Evolutionary conservation across 768 basidiomycete genomes (phyloP), one percentile per base, ranked within the genome.

Genomic region (Auricularia cornea): DNA sequence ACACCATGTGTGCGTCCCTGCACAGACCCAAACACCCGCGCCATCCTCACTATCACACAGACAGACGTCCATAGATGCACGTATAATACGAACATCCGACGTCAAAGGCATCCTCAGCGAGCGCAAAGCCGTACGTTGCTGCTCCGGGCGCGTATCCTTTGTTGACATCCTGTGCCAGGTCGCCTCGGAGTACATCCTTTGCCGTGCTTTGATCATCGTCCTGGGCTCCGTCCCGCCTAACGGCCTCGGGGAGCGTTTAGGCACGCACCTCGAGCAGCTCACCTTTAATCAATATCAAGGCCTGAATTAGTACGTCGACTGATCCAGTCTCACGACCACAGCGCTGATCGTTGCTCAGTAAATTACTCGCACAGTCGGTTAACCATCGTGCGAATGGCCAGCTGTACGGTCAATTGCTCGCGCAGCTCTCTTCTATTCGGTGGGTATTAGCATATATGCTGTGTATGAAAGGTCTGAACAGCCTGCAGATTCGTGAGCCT

Each of bases 141-240:
- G 66, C 29, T 6, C 67, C 67, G 6, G 57, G 52, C 6, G 16
- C 10, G 2, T 26, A 63, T 23, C 65, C 20, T 51, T 51, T 52
- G 44, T 33, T 60, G 30, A 31, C 30, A 14, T 30, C 28, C 59
- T 60, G 28, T 30, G 10, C n/a, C 61, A 72, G 62, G 80, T 95
- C 3, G 88, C 92, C 5, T 86, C 92, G 0, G 88, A 90, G 41
- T 96, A 94, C 71, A 85, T 98, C 70, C 88, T 93, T 85, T 94
- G 92, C 70, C 84, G 94, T 60, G 88, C 90, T 3, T 80, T 96
- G 23, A 86, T 93, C 30, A 85, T 84, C 2, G 84, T 94, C 14
- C 81, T 95, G 62, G 83, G 87, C 41, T 78, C 82, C 20, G 80
- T 91, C 30, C 80, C 88, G 1, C 88, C 88, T 69, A 91, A 93